Evolutionary conservation across 106 monocot genomes (phyloP), one percentile per base, ranked within the genome.

Genomic region (Dioscorea zingiberensis): DNA sequence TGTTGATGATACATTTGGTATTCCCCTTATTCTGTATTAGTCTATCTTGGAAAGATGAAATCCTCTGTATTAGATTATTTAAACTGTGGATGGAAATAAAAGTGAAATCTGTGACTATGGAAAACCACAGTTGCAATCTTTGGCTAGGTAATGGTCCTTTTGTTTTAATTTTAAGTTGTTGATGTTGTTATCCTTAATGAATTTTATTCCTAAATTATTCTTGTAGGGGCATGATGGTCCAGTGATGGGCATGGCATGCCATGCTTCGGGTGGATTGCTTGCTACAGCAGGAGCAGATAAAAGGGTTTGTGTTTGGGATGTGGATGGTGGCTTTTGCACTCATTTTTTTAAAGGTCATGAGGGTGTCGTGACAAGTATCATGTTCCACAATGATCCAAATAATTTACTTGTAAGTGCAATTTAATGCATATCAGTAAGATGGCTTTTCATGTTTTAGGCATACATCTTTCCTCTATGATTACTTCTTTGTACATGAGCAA

Each of bases 291-390:
- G 98, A 60, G 79, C 98, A 54, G 98, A 93, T 74, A 80, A 76
- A 63, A 97, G 74, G 25, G 88, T 97, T 0, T 77, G 71, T 66
- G 89, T 98, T 54, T 98, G 98, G 98, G 98, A 98, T 74, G 89
- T 98, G 13, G 98, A 93, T 69, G 93, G 98, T 60, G 98, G 98
- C 4, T 98, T 82, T 63, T 98, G 98, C 75, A 98, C 98, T 23
- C 93, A 98, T 80, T 84, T 74, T 77, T 93, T 98, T 29, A 86
- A 66, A 84, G 98, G 98, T 28, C 98, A 98, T 54, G 47, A 77
- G 67, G 89, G 88, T 3, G 84, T 98, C 63, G 84, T 98, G 29
- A 98, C 98, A 17, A 79, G 77, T 30, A 61, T 98, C 66, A 75
- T 73, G 32, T 98, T 98, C 65, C 97, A 98, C 77, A 76, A 78